phyloP scores from a whole-genome alignment of 495 filamentous ascomycete species.

The Penicillium coprophilum region DNA sequence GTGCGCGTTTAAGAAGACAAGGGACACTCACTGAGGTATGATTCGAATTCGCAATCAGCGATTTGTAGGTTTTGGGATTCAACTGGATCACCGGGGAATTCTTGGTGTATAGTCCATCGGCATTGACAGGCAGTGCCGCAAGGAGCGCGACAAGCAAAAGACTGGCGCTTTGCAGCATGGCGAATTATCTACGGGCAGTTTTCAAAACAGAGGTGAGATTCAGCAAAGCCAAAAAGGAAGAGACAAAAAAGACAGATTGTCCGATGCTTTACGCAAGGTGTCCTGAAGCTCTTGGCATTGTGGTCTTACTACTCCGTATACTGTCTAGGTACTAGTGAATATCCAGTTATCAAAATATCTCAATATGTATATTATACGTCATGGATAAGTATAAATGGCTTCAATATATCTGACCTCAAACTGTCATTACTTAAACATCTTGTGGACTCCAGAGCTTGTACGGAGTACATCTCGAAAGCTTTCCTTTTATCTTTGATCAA shows the following conservation, averaged over 20 bases:
- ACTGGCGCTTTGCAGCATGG: conserved; percentile 29
- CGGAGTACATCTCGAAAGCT: neutral
- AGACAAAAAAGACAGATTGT: conserved; percentile 13
- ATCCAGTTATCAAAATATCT: neutral
- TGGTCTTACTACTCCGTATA: conserved; percentile 13
- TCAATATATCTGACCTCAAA: neutral
- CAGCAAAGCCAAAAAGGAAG: conserved; percentile 3
- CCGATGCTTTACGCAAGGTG: conserved; percentile 43
- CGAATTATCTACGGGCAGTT: neutral
- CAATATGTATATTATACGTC: neutral
- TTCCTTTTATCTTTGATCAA: neutral
- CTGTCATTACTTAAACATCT: neutral
- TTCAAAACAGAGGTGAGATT: neutral
- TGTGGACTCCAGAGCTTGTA: neutral
- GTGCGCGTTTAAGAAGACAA: neutral
- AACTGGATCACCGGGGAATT: conserved; percentile 85
- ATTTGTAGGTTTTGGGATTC: conserved; percentile 78
- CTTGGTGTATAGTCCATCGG: conserved; percentile 77
- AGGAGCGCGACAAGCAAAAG: conserved; percentile 51
- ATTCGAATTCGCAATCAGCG: conserved; percentile 83
- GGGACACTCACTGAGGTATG: conserved; percentile 73
- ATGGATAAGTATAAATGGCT: neutral
- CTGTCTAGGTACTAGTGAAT: neutral
- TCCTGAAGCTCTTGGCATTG: conserved; percentile 52
- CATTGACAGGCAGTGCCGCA: conserved; percentile 61